These are phyloP conservation scores for Eucalyptus urophylla DNA, from an alignment of 345 rosid genomes.

Conservation along the genomic window DNA sequence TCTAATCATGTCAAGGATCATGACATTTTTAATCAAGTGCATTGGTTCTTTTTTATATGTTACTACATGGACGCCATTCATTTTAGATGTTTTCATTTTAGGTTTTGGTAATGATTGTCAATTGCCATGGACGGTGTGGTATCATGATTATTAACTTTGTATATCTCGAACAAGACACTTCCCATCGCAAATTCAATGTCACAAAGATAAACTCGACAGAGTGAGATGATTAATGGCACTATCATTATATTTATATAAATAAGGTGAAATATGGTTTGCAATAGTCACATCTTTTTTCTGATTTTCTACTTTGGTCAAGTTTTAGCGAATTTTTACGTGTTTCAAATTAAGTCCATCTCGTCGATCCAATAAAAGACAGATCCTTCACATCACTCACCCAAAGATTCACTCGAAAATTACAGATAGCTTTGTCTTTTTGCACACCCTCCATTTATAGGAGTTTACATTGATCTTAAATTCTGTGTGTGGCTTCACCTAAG, in stretches of 20 bases:
- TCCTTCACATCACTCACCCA: background rate
- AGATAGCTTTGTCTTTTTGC: background rate
- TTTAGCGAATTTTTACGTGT: background rate
- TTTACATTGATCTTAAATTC: background rate
- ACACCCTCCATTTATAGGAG: background rate
- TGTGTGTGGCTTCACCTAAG: background rate
- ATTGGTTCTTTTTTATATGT: background rate
- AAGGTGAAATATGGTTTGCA: background rate
- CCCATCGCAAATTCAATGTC: background rate
- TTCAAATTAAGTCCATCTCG: background rate
- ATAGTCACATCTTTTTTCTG: background rate
- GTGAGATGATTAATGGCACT: background rate
- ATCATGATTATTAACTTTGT: background rate
- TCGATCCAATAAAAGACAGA: background rate
- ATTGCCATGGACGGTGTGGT: background rate
- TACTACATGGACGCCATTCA: background rate
- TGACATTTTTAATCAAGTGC: background rate
- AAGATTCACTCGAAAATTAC: background rate
- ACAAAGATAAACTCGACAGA: background rate
- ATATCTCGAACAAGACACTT: background rate
- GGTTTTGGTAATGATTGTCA: background rate
- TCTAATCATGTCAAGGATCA: background rate
- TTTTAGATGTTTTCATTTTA: background rate
- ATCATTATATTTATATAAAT: background rate
- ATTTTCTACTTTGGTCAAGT: background rate